A percentile compares a stretch with the other conserved stretches of the same genome.
Evolutionary conservation across 2,329 filamentous ascomycete genomes (phyloP).

Genomic region (Hirsutella minnesotensis): DNA sequence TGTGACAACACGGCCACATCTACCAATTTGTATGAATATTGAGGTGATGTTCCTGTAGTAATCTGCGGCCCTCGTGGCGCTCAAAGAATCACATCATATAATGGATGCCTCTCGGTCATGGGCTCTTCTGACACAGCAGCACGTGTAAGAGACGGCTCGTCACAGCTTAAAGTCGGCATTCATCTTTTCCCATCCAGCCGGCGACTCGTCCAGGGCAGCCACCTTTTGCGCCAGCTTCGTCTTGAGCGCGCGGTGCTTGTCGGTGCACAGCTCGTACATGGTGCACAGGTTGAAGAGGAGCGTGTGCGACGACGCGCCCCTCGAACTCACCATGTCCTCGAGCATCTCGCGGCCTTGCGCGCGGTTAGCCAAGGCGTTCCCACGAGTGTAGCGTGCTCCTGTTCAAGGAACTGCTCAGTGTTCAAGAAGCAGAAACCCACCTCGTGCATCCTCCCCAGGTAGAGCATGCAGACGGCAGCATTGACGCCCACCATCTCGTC

Average conservation of each 20-base stretch:
- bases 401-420: no score
- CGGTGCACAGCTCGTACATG: constrained; percentile 83
- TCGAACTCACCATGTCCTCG: constrained; percentile 48
- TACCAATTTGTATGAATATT: no score
- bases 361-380: no score
- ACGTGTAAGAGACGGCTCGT: not conserved
- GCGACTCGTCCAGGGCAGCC: constrained; percentile 42
- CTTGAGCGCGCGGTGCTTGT: constrained; percentile 62
- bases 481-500: constrained; percentile 73
- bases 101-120: no score
- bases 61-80: no score
- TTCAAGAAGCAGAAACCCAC: constrained; percentile 35
- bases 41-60: no score
- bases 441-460: constrained; percentile 64
- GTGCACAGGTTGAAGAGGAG: constrained; percentile 84
- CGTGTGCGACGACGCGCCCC: constrained; percentile 59
- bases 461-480: constrained; percentile 71
- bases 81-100: no score
- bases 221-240: constrained; percentile 57
- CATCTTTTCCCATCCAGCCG: constrained; percentile 56
- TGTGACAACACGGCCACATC: no score
- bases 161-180: constrained; percentile 69
- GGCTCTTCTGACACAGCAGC: no score
- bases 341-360: constrained; percentile 53
- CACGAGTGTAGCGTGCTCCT: no score